Evolutionary conservation across 139 green algal species (phyloP).

Genomic region (Nannochloris sp.): DNA sequence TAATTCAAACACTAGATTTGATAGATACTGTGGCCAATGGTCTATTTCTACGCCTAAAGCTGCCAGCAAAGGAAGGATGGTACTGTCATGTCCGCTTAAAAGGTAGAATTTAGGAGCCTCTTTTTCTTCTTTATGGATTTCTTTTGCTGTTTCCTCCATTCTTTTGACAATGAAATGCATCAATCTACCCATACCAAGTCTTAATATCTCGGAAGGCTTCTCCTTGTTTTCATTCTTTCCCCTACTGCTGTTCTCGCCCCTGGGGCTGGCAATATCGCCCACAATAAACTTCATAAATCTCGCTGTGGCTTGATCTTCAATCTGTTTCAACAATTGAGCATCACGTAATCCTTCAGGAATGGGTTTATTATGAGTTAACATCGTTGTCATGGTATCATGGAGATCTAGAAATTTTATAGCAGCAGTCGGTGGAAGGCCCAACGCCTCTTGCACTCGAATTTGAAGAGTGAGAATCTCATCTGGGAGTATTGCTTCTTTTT

Average conservation of each 20-base stretch:
- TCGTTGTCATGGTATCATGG: constrained; percentile 51
- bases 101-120: constrained; percentile 39
- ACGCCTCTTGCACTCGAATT: constrained; percentile 5
- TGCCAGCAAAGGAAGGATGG: constrained; percentile 58
- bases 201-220: constrained; percentile 33
- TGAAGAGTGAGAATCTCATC: constrained; percentile 27
- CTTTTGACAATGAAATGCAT: constrained; percentile 42
- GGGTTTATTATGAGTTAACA: constrained; percentile 48
- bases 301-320: neutral
- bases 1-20: constrained; percentile 59
- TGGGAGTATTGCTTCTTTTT: constrained; percentile 25
- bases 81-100: constrained; percentile 60
- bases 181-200: constrained; percentile 55
- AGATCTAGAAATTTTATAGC: constrained; percentile 36
- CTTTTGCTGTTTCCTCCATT: constrained; percentile 37
- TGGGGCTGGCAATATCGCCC: neutral
- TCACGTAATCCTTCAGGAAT: constrained; percentile 15
- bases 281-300: neutral
- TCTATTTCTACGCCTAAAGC: constrained; percentile 45
- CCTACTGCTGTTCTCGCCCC: no score
- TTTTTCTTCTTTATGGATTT: neutral
- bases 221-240: no score
- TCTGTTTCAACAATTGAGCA: neutral
- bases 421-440: constrained; percentile 23
- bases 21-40: constrained; percentile 57